Base-by-base conservation (phyloP, 2,329 filamentous ascomycete genomes). In the Colletotrichum sp. region DNA sequence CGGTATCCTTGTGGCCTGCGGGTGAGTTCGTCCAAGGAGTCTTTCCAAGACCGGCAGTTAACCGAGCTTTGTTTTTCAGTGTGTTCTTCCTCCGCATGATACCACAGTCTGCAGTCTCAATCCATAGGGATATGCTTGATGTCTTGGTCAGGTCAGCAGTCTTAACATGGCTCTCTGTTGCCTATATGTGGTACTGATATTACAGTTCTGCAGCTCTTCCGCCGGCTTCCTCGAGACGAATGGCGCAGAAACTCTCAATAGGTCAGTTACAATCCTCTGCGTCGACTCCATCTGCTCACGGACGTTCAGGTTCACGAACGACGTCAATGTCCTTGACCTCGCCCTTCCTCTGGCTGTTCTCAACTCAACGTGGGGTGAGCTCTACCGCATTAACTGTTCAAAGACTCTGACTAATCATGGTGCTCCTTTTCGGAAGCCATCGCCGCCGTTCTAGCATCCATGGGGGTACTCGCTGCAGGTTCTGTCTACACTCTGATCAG, bases 251-350 rank as follows among this genome's bases (percentile, higher is more conserved):
- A 62, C 57, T 5, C 30, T 62, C 9, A 62, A 62, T 8, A 28
- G 57, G 57, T 62, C 13, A 18, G 57, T 32, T 10, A 59, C 4
- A 28, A 28, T 7, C 6, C n/a, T 52, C 8, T 3, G 0, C 12
- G 0, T 13, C 6, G 6, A 1, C n/a, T 13, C n/a, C 10, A 24
- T 12, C 5, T 6, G 10, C 57, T 62, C 0, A 62, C 7, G 4
- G 6, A 32, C 0, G 3, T 30, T 13, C 7, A 62, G 57, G 6
- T 62, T 62, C 8, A 62, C 57, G 2, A 32, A 62, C 18, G 57
- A 62, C 57, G 57, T 62, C 26, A 62, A 62, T 2, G 28, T 62
- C n/a, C 57, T 62, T 9, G 57, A 62, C 6, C 28, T 62, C 57
- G 57, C 57, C 3, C 57, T 32, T n/a, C 57, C 57, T 21, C 57